Evolutionary conservation across 805 yeast genomes (phyloP).

Genomic region (Debaryomyces maramus): DNA sequence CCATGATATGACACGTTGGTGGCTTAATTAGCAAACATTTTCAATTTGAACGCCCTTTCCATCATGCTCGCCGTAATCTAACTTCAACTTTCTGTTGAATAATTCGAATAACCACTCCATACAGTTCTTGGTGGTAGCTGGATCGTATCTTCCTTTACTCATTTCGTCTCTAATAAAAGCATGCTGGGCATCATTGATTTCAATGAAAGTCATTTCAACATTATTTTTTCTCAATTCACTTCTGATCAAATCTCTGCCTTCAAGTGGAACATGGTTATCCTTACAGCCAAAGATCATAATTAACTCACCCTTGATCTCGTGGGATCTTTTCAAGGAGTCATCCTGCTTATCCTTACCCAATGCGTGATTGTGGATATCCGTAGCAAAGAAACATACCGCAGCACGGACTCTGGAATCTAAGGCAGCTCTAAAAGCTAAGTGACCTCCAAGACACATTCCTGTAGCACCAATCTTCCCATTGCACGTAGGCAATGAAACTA

Average conservation of each 20-base stretch:
- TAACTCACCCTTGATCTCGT: conserved; percentile 58
- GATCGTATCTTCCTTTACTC: conserved; percentile 79
- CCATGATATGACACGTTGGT: background rate
- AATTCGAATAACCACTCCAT: conserved; percentile 67
- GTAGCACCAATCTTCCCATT: conserved; percentile 77
- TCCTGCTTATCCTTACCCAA: conserved; percentile 65
- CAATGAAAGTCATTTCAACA: conserved; percentile 69
- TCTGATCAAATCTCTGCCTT: conserved; percentile 73
- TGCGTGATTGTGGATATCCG: conserved; percentile 71
- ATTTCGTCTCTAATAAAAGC: conserved; percentile 79
- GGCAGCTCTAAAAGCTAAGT: conserved; percentile 69
- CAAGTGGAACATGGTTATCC: conserved; percentile 79
- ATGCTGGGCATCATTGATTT: conserved; percentile 77
- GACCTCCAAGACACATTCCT: conserved; percentile 89
- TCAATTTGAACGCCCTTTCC: conserved; percentile 52
- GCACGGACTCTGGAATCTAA: conserved; percentile 65
- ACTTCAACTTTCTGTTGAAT: conserved; percentile 65
- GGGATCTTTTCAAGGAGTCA: conserved; percentile 60
- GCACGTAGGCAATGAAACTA: conserved; percentile 57
- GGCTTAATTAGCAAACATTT: conserved; percentile 55
- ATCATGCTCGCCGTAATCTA: conserved; percentile 65
- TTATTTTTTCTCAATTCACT: conserved; percentile 54
- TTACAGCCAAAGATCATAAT: conserved; percentile 74
- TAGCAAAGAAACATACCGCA: conserved; percentile 74
- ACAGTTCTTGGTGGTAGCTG: conserved; percentile 71